phyloP scores from a whole-genome alignment of 2,329 filamentous ascomycete species.

The Cladosporium sp. region DNA sequence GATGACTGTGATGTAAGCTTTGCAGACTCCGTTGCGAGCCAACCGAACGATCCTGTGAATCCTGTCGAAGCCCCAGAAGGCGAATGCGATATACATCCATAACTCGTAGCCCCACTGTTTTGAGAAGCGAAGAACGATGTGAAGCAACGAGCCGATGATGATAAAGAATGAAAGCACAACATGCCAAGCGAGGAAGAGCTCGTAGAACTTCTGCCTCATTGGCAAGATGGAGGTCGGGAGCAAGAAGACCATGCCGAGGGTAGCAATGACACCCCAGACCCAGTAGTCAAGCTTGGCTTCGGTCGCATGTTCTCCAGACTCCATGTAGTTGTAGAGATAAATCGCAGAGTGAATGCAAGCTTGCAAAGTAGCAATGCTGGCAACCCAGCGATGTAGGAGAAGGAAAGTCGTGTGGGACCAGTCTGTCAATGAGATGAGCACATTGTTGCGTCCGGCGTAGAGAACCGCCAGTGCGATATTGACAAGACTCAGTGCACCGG shows the following conservation, averaged over 20 bases:
- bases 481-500: slow-evolving; percentile 46
- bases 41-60: slow-evolving; percentile 45
- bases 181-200: slow-evolving; percentile 50
- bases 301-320: slow-evolving; percentile 24
- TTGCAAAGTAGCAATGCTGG: slow-evolving; percentile 49
- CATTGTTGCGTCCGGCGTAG: slow-evolving; percentile 51
- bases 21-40: slow-evolving; percentile 41
- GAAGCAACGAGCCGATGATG: slow-evolving; percentile 49
- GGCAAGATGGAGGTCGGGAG: slow-evolving; percentile 41
- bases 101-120: slow-evolving; percentile 50
- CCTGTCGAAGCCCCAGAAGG: slow-evolving; percentile 53
- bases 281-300: slow-evolving; percentile 43
- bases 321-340: slow-evolving; percentile 37
- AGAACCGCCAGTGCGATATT: slow-evolving; percentile 49
- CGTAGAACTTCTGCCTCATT: slow-evolving; percentile 45
- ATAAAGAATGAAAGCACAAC: slow-evolving; percentile 46
- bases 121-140: slow-evolving; percentile 43
- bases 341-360: slow-evolving; percentile 52
- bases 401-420: slow-evolving; percentile 55
- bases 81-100: slow-evolving; percentile 50
- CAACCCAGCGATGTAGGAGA: slow-evolving; percentile 54
- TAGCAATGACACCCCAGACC: slow-evolving; percentile 50
- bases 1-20: slow-evolving; percentile 42
- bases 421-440: slow-evolving; percentile 52
- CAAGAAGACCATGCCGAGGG: slow-evolving; percentile 37